A percentile compares a stretch with the other conserved stretches of the same genome.
Evolutionary conservation across 2,329 filamentous ascomycete genomes (phyloP).

Genomic region (Fusarium foetens): DNA sequence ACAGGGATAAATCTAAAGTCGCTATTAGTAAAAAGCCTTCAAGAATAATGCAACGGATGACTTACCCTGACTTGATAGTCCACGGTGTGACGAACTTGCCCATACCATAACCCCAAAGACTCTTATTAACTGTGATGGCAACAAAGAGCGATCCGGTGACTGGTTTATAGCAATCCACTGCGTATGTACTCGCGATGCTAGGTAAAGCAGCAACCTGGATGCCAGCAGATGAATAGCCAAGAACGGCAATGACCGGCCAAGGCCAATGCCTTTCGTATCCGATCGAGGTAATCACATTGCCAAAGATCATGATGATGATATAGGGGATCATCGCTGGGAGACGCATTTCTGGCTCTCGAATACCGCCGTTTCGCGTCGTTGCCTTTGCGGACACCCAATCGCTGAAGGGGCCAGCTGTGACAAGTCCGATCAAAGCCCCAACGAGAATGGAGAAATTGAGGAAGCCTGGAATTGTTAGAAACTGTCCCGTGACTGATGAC

Average conservation of each 20-base stretch:
- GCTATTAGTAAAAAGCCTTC: too few relatives aligned
- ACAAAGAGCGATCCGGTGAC: slow-evolving; percentile 2
- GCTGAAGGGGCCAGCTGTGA: slow-evolving; percentile 1
- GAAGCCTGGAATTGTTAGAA: too few relatives aligned
- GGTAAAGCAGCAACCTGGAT: not conserved
- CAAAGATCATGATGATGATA: not conserved
- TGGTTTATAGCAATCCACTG: slow-evolving; percentile 6
- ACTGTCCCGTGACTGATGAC: too few relatives aligned
- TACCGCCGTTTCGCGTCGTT: not conserved
- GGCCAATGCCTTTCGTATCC: slow-evolving; percentile 5
- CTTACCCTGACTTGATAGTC: slow-evolving; percentile 14
- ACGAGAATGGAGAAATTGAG: slow-evolving; percentile 3
- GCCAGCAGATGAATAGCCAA: not conserved
- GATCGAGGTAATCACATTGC: not conserved
- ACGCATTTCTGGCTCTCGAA: slow-evolving; percentile 6
- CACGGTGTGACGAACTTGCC: slow-evolving; percentile 3
- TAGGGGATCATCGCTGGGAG: slow-evolving; percentile 4
- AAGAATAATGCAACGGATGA: too few relatives aligned
- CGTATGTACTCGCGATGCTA: not conserved
- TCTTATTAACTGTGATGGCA: not conserved
- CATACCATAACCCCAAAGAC: slow-evolving; percentile 3
- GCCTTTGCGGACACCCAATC: slow-evolving; percentile 4
- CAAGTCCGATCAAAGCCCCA: not conserved
- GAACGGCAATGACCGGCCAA: not conserved
- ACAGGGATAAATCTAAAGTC: not conserved